Base-by-base conservation (phyloP, 2,329 filamentous ascomycete genomes). In the Magnaporthales sp. region DNA sequence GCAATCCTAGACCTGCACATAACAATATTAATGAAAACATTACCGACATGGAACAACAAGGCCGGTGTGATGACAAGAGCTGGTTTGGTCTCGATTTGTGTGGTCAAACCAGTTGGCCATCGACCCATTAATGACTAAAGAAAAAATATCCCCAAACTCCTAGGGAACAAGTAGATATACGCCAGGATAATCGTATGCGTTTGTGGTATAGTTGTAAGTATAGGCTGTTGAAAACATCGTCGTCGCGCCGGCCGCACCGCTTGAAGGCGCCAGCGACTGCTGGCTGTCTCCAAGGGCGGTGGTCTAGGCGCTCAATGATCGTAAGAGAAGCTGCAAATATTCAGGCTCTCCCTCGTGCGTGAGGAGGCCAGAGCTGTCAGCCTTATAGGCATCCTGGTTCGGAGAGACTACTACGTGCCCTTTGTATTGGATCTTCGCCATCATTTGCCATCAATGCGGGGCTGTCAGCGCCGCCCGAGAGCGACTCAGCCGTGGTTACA, bases 401-500 rank as follows among this genome's bases (percentile, higher is more conserved):
- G 81, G 86, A 80, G 69, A 80, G 77, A 74, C 75, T 79, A 70
- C 78, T 79, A 78, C 82, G 77, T 80, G 82, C 80, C 79, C 80
- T 83, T 74, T 78, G 75, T 70, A 86, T 74, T 62, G 81, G 77
- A 80, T 91, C 88, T 62, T 84, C 83, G 73, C 85, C 80, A 71
- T 86, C 84, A 67, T 83, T 83, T 67, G 84, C 86, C 65, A 89
- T 78, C 65, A 89, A 78, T 31, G 83, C 81, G 29, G 90, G 89
- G 75, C 87, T 91, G 66, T 88, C 87, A 66, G 84, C 76, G 69
- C 82, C 86, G 22, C 83, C 82, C 63, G 77, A 80, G 67, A 88
- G 78, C 11, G 84, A 82, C 63, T 89, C 89, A 61, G 85, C 84
- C 67, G 87, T 88, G n/a, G 91, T 93, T 71, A 89, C 86, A 19